Percentiles rank a stretch among this genome's conserved stretches.
Evolutionary conservation across 495 filamentous ascomycete species (phyloP).

Genomic region (Penicillium taxi): DNA sequence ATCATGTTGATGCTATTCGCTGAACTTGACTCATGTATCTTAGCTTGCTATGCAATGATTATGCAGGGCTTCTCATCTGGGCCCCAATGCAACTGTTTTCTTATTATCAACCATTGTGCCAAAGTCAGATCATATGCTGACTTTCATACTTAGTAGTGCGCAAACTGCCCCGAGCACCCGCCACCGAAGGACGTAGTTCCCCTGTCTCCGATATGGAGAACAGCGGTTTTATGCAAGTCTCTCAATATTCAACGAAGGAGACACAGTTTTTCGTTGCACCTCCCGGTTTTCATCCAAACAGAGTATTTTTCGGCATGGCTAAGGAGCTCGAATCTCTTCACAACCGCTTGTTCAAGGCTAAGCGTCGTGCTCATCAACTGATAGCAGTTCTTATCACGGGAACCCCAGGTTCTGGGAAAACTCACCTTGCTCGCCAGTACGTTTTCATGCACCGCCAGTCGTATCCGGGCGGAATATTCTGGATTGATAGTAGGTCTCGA

Average conservation of each 20-base stretch:
- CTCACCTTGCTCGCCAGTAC: conserved; percentile 74
- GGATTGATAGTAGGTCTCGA: conserved; percentile 62
- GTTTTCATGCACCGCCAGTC: conserved; percentile 58
- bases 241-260: conserved; percentile 16
- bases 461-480: conserved; percentile 72
- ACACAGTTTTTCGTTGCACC: conserved; percentile 56
- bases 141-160: conserved; percentile 15
- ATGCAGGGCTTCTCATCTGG: conserved; percentile 17
- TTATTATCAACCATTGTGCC: conserved; percentile 6
- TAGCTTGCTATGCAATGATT: conserved; percentile 8
- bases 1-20: neutral
- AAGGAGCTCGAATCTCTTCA: conserved; percentile 63
- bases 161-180: conserved; percentile 10
- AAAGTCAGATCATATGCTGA: conserved; percentile 29
- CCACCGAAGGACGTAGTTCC: conserved; percentile 20
- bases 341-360: conserved; percentile 55
- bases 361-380: conserved; percentile 52
- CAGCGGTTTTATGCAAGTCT: conserved; percentile 17
- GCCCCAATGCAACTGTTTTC: conserved; percentile 13
- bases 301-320: conserved; percentile 65
- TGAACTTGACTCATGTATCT: conserved; percentile 11
- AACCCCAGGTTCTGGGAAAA: conserved; percentile 73
- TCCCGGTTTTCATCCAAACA: conserved; percentile 69
- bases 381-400: conserved; percentile 64
- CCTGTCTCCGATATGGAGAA: conserved; percentile 18